Base-by-base conservation (phyloP, 73 alveolate genomes). In the Tetrahymena elliotti region DNA sequence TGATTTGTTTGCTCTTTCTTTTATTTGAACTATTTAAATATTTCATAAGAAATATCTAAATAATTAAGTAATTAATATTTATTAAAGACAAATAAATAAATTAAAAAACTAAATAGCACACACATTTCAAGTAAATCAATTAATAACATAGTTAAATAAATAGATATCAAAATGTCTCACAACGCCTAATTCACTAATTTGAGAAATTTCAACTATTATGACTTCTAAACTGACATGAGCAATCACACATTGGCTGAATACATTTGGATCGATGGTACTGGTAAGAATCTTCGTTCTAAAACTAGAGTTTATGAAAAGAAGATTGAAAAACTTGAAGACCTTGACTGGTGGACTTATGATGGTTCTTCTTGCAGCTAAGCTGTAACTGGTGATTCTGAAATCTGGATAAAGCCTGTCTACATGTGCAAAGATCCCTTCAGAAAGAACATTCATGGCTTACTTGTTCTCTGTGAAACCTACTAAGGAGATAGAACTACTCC, bases 341-440 rank as follows among this genome's bases (percentile, higher is more conserved):
- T 98, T 93, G 98, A 98, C 92, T 99, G 97, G 94, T 98, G 99
- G 99, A 98, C 98, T 84, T 98, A 98, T 94, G 99, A 98, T 95
- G 99, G 99, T 24, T 96, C 99, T 38, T 98, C 99, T 33, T 96
- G 98, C 88, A 95, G 96, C 37, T 98, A 98, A 94, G 99, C 99
- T 12, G 97, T 93, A 18, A 98, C 99, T 82, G 98, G 96, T 84
- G 94, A 96, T 94, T 98, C 99, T 41, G 99, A 98, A 95, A 97
- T 98, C 47, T 95, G 96, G 52, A 94, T 98, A 83, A 97, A 97
- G 97, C 99, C 99, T 27, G 98, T 95, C 38, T 97, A 98, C 34
- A 84, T 95, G 95, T 98, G 96, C 97, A 95, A 95, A 35, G 99
- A 98, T 93, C 99, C 99, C 83, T 98, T 98, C 98, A 97, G 99